phyloP scores from a whole-genome alignment of 345 rosid species.

The Tarenaya hassleriana region DNA sequence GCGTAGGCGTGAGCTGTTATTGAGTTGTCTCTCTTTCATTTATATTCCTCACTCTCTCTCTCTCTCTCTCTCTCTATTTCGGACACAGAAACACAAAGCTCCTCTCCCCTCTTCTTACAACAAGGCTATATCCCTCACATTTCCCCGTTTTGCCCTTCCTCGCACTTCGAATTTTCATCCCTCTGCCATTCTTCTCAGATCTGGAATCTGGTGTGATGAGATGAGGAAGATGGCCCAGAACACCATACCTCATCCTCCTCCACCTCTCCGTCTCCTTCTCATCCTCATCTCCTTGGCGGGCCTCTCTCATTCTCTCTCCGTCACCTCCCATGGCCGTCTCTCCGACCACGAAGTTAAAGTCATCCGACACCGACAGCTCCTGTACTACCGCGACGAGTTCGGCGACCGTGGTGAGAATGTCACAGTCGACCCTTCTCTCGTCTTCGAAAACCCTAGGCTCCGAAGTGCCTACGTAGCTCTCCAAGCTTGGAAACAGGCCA shows the following conservation, averaged over 20 bases:
- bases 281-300: conserved; percentile 11
- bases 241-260: conserved; percentile 21
- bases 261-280: conserved; percentile 23
- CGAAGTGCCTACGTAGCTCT: conserved; percentile 69
- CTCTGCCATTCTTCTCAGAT: conserved; percentile 36
- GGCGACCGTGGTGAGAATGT: conserved; percentile 82
- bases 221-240: conserved; percentile 56
- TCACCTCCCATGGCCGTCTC: conserved; percentile 48
- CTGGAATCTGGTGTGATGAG: conserved; percentile 56
- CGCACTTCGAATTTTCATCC: conserved; percentile 16
- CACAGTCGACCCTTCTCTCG: conserved; percentile 61
- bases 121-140: conserved; percentile 4
- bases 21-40: conserved; percentile 55
- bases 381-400: conserved; percentile 76
- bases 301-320: conserved; percentile 24
- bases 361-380: conserved; percentile 81
- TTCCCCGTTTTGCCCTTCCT: not conserved
- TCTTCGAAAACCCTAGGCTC: conserved; percentile 52
- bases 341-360: conserved; percentile 47
- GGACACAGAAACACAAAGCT: conserved; percentile 37
- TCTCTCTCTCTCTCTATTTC: conserved; percentile 27
- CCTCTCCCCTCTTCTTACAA: conserved; percentile 2
- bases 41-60: conserved; percentile 20
- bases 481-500: conserved; percentile 85
- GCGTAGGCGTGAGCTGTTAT: conserved; percentile 69